Base-by-base conservation (phyloP, 306 rosid species). In the Cicer pinnatifidum region DNA sequence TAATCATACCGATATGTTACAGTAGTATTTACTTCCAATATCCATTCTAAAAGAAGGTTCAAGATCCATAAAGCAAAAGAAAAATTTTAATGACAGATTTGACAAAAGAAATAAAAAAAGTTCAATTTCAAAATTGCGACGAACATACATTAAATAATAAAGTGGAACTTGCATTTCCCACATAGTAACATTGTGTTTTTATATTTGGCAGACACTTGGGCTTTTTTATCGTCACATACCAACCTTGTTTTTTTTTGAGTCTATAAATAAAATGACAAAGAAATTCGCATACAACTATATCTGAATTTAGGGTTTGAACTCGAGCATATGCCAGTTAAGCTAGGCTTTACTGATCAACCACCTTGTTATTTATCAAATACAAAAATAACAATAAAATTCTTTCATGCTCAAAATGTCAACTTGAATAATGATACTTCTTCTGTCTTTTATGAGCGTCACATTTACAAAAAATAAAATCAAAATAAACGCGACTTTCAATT, bases 1-100 rank as follows among this genome's bases (percentile, higher is more conserved):
- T 74, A 66, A 20, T 15, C 8, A 11, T 9, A 40, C 39, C 11
- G 5, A 39, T 12, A 46, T 64, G 44, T 52, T 75, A 9, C 7
- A 44, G 13, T 72, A 23, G 48, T 23, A 58, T 72, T 23, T 12
- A 48, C 50, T 47, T 58, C 23, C 41, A 12, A 51, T 6, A 47
- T 60, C 12, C 15, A 19, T 39, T 53, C 50, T 16, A 62, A 15
- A 37, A 74, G 62, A 64, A 64, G 17, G 66, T 13, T 53, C 66
- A 40, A 41, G 20, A 66, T 52, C 53, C 43, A 11, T 7, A 35
- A 60, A 12, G 44, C 19, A 60, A 60, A 60, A 60, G 16, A 23
- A 28, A 28, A 11, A 4, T 10, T 11, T 33, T 28, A 10, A 58
- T 6, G 15, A 58, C 6, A 58, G 41, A 33, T 28, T 11, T 5